Conservation (phyloP, 2,329 filamentous ascomycete species). For the Trichoderma breve region DNA sequence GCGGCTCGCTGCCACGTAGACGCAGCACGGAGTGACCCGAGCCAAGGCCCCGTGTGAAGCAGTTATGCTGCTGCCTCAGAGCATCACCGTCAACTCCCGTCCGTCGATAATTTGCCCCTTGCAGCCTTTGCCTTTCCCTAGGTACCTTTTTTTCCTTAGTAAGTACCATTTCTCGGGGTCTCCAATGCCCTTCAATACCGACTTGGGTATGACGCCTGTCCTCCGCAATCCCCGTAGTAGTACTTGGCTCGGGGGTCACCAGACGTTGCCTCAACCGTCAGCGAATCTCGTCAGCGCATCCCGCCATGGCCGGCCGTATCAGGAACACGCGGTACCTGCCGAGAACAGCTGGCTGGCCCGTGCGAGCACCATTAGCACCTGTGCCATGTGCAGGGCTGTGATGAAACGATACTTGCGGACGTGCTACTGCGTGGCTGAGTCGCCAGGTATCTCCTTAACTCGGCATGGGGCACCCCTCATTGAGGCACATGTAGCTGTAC, state of each 20-base stretch:
- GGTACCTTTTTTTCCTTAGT: not conserved
- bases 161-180: not conserved
- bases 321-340: constrained; percentile 19
- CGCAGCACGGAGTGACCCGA: not conserved
- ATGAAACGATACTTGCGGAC: constrained; percentile 1
- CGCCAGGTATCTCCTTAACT: constrained; percentile 10
- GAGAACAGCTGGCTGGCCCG: constrained; percentile 10
- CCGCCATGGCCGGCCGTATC: constrained; percentile 12
- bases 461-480: constrained; percentile 4
- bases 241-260: not conserved
- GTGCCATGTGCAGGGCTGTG: constrained; percentile 10
- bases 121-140: not conserved
- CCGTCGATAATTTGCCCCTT: not conserved
- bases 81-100: not conserved
- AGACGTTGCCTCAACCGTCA: constrained; percentile 16
- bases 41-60: not conserved
- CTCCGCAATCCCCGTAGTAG: not conserved
- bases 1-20: constrained; percentile 16
- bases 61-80: not conserved
- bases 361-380: not conserved
- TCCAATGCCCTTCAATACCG: not conserved
- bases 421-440: not conserved
- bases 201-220: not conserved
- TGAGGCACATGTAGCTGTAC: constrained; percentile 3
- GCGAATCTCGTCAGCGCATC: constrained; percentile 18